A percentile compares a stretch with the other conserved stretches of the same genome.
These are phyloP conservation scores for Fibroporia radiculosa DNA, from an alignment of 768 basidiomycete genomes.

Conservation along the genomic window DNA sequence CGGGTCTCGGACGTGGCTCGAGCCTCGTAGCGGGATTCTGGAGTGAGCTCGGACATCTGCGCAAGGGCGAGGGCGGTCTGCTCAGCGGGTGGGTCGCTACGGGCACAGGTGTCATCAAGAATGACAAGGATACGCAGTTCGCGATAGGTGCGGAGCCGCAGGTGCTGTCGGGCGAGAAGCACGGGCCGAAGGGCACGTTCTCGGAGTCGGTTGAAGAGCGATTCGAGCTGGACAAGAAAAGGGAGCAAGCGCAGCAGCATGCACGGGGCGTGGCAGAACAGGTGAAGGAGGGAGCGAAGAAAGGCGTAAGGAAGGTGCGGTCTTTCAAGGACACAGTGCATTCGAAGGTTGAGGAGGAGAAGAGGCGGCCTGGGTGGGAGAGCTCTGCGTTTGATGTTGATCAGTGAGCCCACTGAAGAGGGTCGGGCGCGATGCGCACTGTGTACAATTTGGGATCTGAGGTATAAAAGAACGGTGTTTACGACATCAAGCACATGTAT, in stretches of 20 bases:
- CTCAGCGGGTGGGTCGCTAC: conserved; percentile 46
- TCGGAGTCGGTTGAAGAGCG: conserved; percentile 32
- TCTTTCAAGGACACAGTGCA: conserved; percentile 26
- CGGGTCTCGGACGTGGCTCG: conserved; percentile 43
- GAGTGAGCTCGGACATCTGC: conserved; percentile 61
- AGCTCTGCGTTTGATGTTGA: conserved; percentile 29
- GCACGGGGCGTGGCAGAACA: conserved; percentile 18
- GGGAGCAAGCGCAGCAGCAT: conserved; percentile 9
- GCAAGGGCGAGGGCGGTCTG: conserved; percentile 28
- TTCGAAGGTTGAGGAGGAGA: conserved; percentile 26
- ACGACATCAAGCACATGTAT: no score
- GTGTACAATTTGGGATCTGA: no score
- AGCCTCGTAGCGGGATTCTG: conserved; percentile 53
- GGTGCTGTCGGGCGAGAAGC: conserved; percentile 59
- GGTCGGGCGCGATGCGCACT: no score
- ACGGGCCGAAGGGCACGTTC: conserved; percentile 52
- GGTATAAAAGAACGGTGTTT: no score
- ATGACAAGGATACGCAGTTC: conserved; percentile 38
- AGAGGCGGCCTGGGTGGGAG: conserved; percentile 26
- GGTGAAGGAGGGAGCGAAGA: conserved; percentile 22
- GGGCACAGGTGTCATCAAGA: conserved; percentile 55
- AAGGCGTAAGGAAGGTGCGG: conserved; percentile 18
- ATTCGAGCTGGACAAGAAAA: conserved; percentile 21
- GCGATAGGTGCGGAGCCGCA: conserved; percentile 73
- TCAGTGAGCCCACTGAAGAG: no score